Evolutionary conservation across 345 rosid species (phyloP), one percentile per base, ranked within the genome.

Genomic region (Bruguiera sexangula): DNA sequence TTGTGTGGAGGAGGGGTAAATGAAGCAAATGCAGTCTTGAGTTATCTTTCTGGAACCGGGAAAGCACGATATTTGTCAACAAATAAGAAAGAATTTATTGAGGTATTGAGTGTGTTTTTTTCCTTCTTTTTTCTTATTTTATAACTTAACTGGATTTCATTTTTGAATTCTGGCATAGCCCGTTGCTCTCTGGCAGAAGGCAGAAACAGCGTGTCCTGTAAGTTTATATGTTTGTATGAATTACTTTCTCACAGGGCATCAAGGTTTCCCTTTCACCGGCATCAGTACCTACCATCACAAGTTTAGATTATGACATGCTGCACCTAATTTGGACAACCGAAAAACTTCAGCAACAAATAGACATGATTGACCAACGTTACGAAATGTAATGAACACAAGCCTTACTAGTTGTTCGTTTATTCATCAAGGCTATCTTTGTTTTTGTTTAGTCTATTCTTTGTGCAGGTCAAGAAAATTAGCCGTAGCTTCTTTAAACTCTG

Each of bases 331-430:
- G 87, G 84, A 89, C 95, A 16, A 81, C 82, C 62, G 95, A 94
- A 80, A 91, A 80, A 89, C 96, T 91, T 80, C 93, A 88, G 72
- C 83, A 88, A 52, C 97, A 88, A 78, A 87, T 94, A 60, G 77
- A 81, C 27, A 72, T 88, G 72, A 82, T 87, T 71, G 90, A 93
- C 75, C 88, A 67, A 61, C 96, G 84, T 19, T 80, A 84, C 76
- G 87, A 88, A 79, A 80, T 53, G 98, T 91, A 91, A 74, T 46
- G 46, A 36, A 74, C 20, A 43, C 31, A 13, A 34, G 57, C 62
- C 66, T 64, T 70, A 57, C 36, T 59, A 57, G 65, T 73, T 66
- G 26, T 24, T 50, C 20, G 34, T 29, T 34, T 60, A 31, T 48
- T 19, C 51, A 22, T 56, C 66, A 24, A 60, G 46, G 21, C 63